These are phyloP conservation scores for Tetrapisispora pingtungensis DNA, from an alignment of 805 yeast genomes.

Conservation along the genomic window DNA sequence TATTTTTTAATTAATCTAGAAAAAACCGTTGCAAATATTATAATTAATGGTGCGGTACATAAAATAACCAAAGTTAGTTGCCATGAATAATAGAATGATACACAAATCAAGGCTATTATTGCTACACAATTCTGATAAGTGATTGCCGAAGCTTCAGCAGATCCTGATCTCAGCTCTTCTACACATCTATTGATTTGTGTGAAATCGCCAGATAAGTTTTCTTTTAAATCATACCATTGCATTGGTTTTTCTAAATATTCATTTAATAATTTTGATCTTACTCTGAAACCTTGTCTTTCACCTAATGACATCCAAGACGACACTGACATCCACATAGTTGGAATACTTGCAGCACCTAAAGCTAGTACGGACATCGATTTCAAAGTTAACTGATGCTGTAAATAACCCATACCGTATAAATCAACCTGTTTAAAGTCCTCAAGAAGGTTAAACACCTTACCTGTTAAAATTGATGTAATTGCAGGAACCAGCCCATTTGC, in stretches of 20 bases:
- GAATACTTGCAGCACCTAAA: constrained; percentile 38
- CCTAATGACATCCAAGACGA: constrained; percentile 60
- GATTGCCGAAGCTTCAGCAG: constrained; percentile 56
- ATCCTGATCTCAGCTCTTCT: constrained; percentile 61
- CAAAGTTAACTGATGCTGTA: constrained; percentile 27
- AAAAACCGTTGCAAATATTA: constrained; percentile 37
- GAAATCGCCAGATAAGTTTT: constrained; percentile 50
- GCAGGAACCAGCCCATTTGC: constrained; percentile 52
- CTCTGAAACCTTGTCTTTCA: constrained; percentile 53
- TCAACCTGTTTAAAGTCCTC: constrained; percentile 13
- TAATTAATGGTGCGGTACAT: constrained; percentile 63
- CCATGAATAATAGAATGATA: constrained; percentile 78
- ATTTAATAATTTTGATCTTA: constrained; percentile 38
- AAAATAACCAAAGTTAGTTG: constrained; percentile 68
- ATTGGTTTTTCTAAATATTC: constrained; percentile 37
- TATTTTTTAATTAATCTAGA: constrained; percentile 42
- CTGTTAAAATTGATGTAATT: constrained; percentile 53
- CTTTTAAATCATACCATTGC: constrained; percentile 54
- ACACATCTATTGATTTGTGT: constrained; percentile 60
- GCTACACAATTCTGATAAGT: constrained; percentile 46
- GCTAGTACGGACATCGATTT: constrained; percentile 35
- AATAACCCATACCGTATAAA: constrained; percentile 16
- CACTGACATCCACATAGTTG: constrained; percentile 45
- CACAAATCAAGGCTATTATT: constrained; percentile 42
- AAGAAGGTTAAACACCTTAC: constrained; percentile 46